Percentiles rank a stretch among this genome's conserved stretches.
Conservation (phyloP, 2,329 filamentous ascomycete species). For the Fusarium bactridioides region DNA sequence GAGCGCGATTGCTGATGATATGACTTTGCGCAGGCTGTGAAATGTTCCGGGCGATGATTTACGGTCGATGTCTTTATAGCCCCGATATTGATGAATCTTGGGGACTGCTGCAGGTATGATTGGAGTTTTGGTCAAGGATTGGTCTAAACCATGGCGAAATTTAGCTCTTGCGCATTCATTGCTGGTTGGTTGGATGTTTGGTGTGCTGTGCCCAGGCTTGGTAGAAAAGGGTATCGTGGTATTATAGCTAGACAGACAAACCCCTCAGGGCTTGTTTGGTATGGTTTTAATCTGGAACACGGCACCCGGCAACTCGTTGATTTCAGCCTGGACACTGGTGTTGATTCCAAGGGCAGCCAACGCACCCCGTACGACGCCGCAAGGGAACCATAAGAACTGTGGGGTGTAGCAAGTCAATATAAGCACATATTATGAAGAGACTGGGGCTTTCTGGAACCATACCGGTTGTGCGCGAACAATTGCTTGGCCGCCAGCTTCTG, state of each 20-base stretch:
- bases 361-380: slow-evolving; percentile 90
- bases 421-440: neutral
- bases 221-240: slow-evolving; percentile 39
- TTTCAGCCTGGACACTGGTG: slow-evolving; percentile 91
- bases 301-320: slow-evolving; percentile 83
- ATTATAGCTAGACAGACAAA: slow-evolving; percentile 26
- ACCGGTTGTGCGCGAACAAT: slow-evolving; percentile 81
- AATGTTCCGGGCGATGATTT: slow-evolving; percentile 33
- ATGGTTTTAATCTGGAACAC: slow-evolving; percentile 96
- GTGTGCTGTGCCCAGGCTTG: slow-evolving; percentile 24
- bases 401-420: slow-evolving; percentile 3
- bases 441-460: slow-evolving; percentile 47
- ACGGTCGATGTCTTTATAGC: slow-evolving; percentile 27
- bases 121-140: slow-evolving; percentile 35
- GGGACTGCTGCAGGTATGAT: slow-evolving; percentile 34
- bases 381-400: slow-evolving; percentile 94
- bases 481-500: slow-evolving; percentile 77
- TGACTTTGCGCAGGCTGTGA: slow-evolving; percentile 50
- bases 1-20: slow-evolving; percentile 49
- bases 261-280: slow-evolving; percentile 61
- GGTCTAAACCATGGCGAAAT: slow-evolving; percentile 21
- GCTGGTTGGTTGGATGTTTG: slow-evolving; percentile 21
- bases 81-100: slow-evolving; percentile 11
- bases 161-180: slow-evolving; percentile 33
- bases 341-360: slow-evolving; percentile 90